These are phyloP conservation scores for Canariomyces notabilis DNA, from an alignment of 2,329 filamentous ascomycete species.

Conservation along the genomic window DNA sequence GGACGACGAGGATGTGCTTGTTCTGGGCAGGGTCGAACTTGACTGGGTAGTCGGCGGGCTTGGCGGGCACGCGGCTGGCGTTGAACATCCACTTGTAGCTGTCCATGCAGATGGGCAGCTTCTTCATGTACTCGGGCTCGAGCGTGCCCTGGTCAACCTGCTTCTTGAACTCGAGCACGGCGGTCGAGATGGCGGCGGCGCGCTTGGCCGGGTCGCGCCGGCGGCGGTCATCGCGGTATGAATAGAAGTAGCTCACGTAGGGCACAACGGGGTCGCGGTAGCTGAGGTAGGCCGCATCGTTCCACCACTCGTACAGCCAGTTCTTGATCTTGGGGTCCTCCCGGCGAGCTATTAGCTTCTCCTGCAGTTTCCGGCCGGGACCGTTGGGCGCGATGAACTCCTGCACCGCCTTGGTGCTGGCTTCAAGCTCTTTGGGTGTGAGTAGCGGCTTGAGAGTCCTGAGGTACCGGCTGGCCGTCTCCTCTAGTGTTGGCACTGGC, in stretches of 20 bases:
- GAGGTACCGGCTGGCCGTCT: slow-evolving; percentile 74
- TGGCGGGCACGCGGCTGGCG: slow-evolving; percentile 75
- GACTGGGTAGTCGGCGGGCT: slow-evolving; percentile 73
- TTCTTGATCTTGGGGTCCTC: slow-evolving; percentile 80
- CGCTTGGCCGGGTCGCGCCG: slow-evolving; percentile 86
- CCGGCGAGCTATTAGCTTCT: slow-evolving; percentile 73
- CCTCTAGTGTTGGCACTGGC: slow-evolving; percentile 75
- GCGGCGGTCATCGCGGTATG: slow-evolving; percentile 86
- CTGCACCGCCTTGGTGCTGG: slow-evolving; percentile 75
- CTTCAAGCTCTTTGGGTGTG: slow-evolving; percentile 60
- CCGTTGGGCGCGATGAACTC: slow-evolving; percentile 88
- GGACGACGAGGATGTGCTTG: slow-evolving; percentile 82
- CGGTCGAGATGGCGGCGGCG: slow-evolving; percentile 82
- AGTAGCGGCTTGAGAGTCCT: slow-evolving; percentile 74
- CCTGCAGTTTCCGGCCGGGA: slow-evolving; percentile 76
- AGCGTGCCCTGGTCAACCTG: slow-evolving; percentile 76
- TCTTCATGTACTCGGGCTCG: slow-evolving; percentile 99
- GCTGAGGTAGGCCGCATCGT: slow-evolving; percentile 82
- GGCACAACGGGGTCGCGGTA: slow-evolving; percentile 96
- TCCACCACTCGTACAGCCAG: slow-evolving; percentile 99
- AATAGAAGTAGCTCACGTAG: slow-evolving; percentile 99
- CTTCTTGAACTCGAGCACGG: slow-evolving; percentile 88
- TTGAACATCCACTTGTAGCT: slow-evolving; percentile 99
- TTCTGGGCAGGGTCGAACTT: slow-evolving; percentile 73
- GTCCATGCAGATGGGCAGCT: slow-evolving; percentile 95